phyloP scores from a whole-genome alignment of 805 yeast genomes.

The Crinitomyces ghanaensis region DNA sequence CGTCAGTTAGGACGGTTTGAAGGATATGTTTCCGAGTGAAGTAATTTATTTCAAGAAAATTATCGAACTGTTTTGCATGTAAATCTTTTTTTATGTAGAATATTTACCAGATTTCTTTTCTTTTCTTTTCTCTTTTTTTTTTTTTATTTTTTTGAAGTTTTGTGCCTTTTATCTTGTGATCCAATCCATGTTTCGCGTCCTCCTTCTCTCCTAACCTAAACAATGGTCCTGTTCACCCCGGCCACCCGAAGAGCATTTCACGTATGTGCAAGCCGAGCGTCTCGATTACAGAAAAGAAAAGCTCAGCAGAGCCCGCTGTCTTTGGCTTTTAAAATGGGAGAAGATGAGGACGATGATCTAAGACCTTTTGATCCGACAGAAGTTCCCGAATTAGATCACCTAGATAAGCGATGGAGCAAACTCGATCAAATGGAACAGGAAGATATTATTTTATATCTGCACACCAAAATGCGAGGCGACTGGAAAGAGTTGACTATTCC shows the following conservation, averaged over 20 bases:
- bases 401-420: conserved; percentile 24
- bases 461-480: conserved; percentile 26
- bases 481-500: conserved; percentile 23
- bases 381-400: conserved; percentile 21
- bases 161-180: too few species aligned
- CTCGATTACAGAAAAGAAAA: too few species aligned
- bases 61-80: neutral
- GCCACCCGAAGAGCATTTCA: too few species aligned
- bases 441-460: conserved; percentile 26
- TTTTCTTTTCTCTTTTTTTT: neutral
- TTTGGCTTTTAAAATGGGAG: conserved; percentile 13
- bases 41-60: too few species aligned
- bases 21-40: conserved; percentile 14
- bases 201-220: too few species aligned
- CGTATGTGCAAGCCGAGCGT: too few species aligned
- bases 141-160: conserved; percentile 1
- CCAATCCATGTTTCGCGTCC: too few species aligned
- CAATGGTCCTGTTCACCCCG: too few species aligned
- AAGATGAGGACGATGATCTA: conserved; percentile 16
- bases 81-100: neutral
- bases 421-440: conserved; percentile 28
- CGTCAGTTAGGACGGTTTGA: conserved; percentile 22
- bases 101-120: too few species aligned
- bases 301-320: conserved; percentile 5
- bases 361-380: conserved; percentile 8